These are phyloP conservation scores for Akanthomyces muscarius DNA, from an alignment of 2,329 filamentous ascomycete genomes.

Conservation along the genomic window DNA sequence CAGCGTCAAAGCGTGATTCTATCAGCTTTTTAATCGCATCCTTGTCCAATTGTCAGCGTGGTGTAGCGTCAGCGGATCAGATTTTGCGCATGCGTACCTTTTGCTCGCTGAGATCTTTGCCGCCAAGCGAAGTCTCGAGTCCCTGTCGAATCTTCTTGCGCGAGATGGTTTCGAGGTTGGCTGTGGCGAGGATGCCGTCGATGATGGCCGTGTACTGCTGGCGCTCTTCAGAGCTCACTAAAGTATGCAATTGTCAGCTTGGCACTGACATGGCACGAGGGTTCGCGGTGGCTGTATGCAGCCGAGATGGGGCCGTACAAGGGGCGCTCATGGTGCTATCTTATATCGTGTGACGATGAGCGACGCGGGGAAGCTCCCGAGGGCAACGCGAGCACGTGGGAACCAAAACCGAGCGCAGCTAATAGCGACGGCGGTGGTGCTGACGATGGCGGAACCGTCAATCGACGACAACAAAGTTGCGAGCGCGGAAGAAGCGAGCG, in stretches of 20 bases:
- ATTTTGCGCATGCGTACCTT: conserved; percentile 41
- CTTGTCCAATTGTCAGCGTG: conserved; percentile 35
- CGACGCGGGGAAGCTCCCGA: neutral
- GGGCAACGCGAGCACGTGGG: neutral
- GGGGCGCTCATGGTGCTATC: conserved; percentile 24
- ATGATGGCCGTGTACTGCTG: conserved; percentile 54
- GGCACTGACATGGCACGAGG: neutral
- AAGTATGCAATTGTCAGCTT: conserved; percentile 11
- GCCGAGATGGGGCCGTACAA: conserved; percentile 21
- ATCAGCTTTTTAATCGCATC: conserved; percentile 68
- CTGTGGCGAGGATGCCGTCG: conserved; percentile 54
- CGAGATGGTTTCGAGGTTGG: conserved; percentile 59
- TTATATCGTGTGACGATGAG: conserved; percentile 1
- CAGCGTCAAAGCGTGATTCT: conserved; percentile 68
- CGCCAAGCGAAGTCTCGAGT: conserved; percentile 50
- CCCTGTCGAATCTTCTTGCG: conserved; percentile 59
- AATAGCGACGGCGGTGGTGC: neutral
- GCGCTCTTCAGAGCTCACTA: conserved; percentile 50
- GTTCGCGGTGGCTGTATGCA: neutral
- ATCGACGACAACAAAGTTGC: neutral
- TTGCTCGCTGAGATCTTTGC: conserved; percentile 55
- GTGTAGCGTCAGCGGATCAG: neutral
- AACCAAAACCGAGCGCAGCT: neutral
- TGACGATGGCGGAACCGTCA: neutral
- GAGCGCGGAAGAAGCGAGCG: neutral